Conservation (phyloP, 2,329 filamentous ascomycete genomes). For the Sporothrix curviconia region DNA sequence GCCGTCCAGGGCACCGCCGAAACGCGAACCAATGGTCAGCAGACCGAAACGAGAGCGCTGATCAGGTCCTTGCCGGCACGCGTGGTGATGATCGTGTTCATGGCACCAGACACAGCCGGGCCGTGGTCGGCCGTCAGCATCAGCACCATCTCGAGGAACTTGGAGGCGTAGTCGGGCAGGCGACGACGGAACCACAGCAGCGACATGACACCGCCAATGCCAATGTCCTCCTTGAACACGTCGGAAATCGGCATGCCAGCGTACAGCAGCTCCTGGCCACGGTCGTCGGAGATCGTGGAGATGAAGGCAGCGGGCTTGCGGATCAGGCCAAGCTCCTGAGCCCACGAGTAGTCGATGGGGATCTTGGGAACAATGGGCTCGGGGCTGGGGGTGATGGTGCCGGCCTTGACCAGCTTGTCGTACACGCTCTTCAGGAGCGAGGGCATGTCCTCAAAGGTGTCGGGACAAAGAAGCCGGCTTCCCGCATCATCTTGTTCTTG, state of each 20-base stretch:
- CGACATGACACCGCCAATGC: constrained; percentile 99
- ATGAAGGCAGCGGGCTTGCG: constrained; percentile 99
- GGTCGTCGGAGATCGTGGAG: constrained; percentile 98
- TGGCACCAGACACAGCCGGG: constrained; percentile 96
- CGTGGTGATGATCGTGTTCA: constrained; percentile 99
- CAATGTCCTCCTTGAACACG: constrained; percentile 97
- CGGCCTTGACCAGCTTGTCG: constrained; percentile 76
- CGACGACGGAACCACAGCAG: constrained; percentile 99
- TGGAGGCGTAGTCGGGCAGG: constrained; percentile 90
- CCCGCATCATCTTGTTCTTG: constrained; percentile 97
- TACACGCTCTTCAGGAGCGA: constrained; percentile 71
- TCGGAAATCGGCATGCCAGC: constrained; percentile 99
- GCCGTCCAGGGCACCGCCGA: constrained; percentile 96
- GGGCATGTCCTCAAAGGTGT: constrained; percentile 96
- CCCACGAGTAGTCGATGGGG: constrained; percentile 99
- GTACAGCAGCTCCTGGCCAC: constrained; percentile 98
- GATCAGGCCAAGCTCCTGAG: constrained; percentile 97
- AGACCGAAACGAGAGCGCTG: constrained; percentile 90
- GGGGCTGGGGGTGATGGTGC: constrained; percentile 74
- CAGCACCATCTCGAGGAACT: constrained; percentile 99
- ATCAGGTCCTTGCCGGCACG: constrained; percentile 99
- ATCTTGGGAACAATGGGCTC: constrained; percentile 98
- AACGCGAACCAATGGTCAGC: constrained; percentile 93
- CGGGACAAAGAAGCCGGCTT: constrained; percentile 91
- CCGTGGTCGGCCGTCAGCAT: constrained; percentile 99